Evolutionary conservation across 2,329 filamentous ascomycete species (phyloP).

Genomic region (Hortaea werneckii): DNA sequence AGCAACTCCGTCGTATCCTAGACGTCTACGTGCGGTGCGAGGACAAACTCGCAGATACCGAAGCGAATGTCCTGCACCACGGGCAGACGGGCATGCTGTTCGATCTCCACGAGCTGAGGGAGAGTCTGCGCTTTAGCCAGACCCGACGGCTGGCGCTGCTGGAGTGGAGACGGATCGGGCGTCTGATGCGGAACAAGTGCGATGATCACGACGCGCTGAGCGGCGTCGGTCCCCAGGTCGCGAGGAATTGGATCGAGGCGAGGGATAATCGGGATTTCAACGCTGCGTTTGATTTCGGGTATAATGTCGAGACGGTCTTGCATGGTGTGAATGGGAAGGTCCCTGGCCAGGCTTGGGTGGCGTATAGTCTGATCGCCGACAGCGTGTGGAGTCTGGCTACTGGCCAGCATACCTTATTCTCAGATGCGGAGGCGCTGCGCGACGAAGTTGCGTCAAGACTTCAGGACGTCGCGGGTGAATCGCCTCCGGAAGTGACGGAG

Average conservation of each 20-base stretch:
- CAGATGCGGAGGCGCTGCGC: slow-evolving; percentile 1
- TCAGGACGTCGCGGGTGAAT: background rate
- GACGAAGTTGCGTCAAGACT: background rate
- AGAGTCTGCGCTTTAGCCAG: slow-evolving; percentile 19
- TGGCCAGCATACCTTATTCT: slow-evolving; percentile 9
- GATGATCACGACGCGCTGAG: slow-evolving; percentile 8
- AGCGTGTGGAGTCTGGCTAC: slow-evolving; percentile 18
- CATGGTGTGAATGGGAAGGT: slow-evolving; percentile 7
- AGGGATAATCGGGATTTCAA: slow-evolving; percentile 27
- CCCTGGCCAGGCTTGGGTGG: slow-evolving; percentile 12
- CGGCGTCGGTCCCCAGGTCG: slow-evolving; percentile 15
- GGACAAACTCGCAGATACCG: slow-evolving; percentile 22
- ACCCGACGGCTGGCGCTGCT: slow-evolving; percentile 22
- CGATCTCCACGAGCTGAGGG: slow-evolving; percentile 25
- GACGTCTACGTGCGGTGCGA: slow-evolving; percentile 23
- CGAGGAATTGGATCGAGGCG: slow-evolving; percentile 18
- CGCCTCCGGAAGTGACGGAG: slow-evolving; percentile 5
- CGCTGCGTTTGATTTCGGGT: slow-evolving; percentile 24
- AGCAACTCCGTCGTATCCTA: slow-evolving; percentile 18
- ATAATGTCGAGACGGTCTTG: slow-evolving; percentile 19
- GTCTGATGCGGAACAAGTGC: slow-evolving; percentile 16
- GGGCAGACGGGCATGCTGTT: slow-evolving; percentile 27
- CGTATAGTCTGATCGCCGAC: slow-evolving; percentile 16
- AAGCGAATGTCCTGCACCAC: slow-evolving; percentile 19
- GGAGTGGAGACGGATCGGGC: slow-evolving; percentile 23